Evolutionary conservation across 2,329 filamentous ascomycete genomes (phyloP), one percentile per base, ranked within the genome.

Genomic region (Pseudopyrenochaeta lycopersici): DNA sequence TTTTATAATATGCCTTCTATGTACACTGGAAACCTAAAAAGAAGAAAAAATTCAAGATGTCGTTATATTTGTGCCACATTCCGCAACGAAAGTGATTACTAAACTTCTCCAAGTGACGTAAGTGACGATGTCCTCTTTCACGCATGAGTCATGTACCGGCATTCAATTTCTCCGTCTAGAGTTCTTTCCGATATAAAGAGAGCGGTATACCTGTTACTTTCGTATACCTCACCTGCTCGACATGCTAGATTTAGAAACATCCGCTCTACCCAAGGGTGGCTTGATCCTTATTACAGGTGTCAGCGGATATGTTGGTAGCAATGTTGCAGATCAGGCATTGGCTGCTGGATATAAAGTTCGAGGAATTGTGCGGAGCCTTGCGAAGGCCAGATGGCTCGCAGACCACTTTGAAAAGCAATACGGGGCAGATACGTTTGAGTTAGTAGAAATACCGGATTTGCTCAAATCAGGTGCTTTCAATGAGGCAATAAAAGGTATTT

Each of bases 261-360:
- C 32, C 12, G 32, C 11, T n/a, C 12, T 47, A 1, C 44, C 44
- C 23, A 29, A 18, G n/a, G 62, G 58, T 23, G 52, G 55, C n/a
- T 50, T 54, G 14, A 47, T 70, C 49, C 51, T 70, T 12, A 54
- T 70, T 3, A 67, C 66, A 0, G 66, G 66, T 36, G 58, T 46
- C 9, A 67, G 60, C 42, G 66, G 66, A n/a, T 53, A 59, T 40
- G 63, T 70, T 23, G 66, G 51, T 14, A 44, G 45, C 15, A 58
- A 66, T 17, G 48, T 65, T 3, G 62, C 53, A 10, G 49, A 67
- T 29, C 54, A 67, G 31, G 35, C 58, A 11, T 54, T 70, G 17
- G 27, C 46, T 12, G 20, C 17, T 21, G 66, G 66, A 12, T 68
- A 67, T 49, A 59, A 57, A 11, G 66, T 70, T 20, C 65, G 65